Evolutionary conservation across 2,329 filamentous ascomycete species (phyloP).

Genomic region (Claviceps maximensis): DNA sequence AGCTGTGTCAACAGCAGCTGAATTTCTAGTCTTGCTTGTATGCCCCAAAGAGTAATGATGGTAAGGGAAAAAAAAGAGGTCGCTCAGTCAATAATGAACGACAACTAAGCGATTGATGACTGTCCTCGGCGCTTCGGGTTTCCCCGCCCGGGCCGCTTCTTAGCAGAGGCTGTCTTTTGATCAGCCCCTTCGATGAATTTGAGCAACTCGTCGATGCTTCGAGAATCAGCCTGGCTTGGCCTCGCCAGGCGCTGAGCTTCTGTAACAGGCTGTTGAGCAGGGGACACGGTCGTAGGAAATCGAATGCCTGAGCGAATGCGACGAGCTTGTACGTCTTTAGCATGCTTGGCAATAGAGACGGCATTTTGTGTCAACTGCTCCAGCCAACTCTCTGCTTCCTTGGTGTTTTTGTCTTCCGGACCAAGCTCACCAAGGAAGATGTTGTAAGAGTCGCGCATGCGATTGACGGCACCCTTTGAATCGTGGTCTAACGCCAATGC

Average conservation of each 20-base stretch:
- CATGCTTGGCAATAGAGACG: constrained; percentile 85
- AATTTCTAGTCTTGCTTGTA: background rate
- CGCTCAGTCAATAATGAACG: background rate
- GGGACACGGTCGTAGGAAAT: constrained; percentile 34
- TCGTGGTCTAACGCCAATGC: constrained; percentile 92
- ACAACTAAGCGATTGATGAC: constrained; percentile 2
- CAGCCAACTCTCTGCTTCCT: constrained; percentile 93
- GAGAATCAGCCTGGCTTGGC: constrained; percentile 46
- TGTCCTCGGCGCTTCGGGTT: constrained; percentile 42
- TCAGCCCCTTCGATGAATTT: constrained; percentile 81
- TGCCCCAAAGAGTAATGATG: background rate
- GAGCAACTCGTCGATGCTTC: constrained; percentile 85
- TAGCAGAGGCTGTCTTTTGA: constrained; percentile 36
- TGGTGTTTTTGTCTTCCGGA: constrained; percentile 88
- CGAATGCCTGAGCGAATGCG: constrained; percentile 58
- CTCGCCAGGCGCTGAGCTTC: constrained; percentile 18
- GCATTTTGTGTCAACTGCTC: constrained; percentile 93
- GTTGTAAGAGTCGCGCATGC: constrained; percentile 94
- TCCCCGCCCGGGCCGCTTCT: constrained; percentile 40
- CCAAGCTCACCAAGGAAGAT: constrained; percentile 86
- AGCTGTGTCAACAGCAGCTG: background rate
- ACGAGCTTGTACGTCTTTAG: constrained; percentile 70
- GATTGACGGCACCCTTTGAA: constrained; percentile 76
- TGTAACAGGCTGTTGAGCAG: constrained; percentile 15
- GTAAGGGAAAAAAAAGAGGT: background rate